These are phyloP conservation scores for Kodamaea restingae DNA, from an alignment of 805 yeast genomes.

Conservation along the genomic window DNA sequence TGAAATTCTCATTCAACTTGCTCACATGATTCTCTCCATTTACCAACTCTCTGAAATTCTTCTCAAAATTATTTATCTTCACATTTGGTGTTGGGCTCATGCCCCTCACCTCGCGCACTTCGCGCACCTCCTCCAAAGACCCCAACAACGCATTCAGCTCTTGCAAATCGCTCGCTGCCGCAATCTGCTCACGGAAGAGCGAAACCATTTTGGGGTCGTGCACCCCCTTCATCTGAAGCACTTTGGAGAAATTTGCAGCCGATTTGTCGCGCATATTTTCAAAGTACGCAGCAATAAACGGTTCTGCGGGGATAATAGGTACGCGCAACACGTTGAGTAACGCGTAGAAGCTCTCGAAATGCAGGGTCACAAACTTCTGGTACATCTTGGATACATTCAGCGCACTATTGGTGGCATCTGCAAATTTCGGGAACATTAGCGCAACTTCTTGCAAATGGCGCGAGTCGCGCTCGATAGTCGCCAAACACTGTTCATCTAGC, in stretches of 20 bases:
- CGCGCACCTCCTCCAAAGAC: constrained; percentile 25
- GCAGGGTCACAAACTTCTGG: constrained; percentile 40
- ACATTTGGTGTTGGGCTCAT: constrained; percentile 23
- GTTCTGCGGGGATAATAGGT: constrained; percentile 56
- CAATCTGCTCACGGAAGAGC: constrained; percentile 33
- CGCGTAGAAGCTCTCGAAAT: constrained; percentile 47
- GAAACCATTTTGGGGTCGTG: constrained; percentile 29
- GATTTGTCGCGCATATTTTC: constrained; percentile 62
- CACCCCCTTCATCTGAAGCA: constrained; percentile 61
- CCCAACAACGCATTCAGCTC: constrained; percentile 30
- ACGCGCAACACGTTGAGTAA: constrained; percentile 67
- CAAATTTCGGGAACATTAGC: constrained; percentile 36
- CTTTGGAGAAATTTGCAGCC: constrained; percentile 57
- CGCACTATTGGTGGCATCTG: constrained; percentile 37
- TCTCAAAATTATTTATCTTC: constrained; percentile 40
- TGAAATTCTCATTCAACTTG: constrained; percentile 63
- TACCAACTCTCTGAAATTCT: constrained; percentile 44
- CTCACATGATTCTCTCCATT: constrained; percentile 58
- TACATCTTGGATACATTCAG: constrained; percentile 26
- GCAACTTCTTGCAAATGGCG: constrained; percentile 58
- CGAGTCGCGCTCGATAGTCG: constrained; percentile 75
- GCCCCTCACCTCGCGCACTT: constrained; percentile 5
- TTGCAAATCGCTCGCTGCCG: constrained; percentile 21
- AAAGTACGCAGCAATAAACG: constrained; percentile 63
- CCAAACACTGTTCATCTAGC: constrained; percentile 49